Percentiles rank a stretch among this genome's conserved stretches.
These are phyloP conservation scores for Zanthoxylum bungeanum DNA, from an alignment of 345 rosid genomes.

Conservation along the genomic window DNA sequence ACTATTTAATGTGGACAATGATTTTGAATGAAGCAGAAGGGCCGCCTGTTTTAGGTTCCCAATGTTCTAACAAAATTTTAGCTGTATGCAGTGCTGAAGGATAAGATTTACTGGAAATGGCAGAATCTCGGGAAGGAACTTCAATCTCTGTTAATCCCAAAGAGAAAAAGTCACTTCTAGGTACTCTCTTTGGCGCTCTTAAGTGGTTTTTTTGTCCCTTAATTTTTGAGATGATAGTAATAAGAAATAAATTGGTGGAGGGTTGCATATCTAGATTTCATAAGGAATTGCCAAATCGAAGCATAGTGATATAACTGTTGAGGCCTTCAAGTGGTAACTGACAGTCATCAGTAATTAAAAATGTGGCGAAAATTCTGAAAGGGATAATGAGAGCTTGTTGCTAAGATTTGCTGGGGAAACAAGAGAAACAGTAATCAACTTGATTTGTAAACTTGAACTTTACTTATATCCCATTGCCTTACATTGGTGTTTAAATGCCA, in stretches of 20 bases:
- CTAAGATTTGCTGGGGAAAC: not conserved
- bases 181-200: constrained; percentile 24
- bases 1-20: not conserved
- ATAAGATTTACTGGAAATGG: constrained; percentile 34
- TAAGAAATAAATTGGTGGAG: not conserved
- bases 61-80: not conserved
- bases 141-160: constrained; percentile 26
- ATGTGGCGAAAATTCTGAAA: not conserved
- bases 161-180: constrained; percentile 42
- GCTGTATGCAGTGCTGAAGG: constrained; percentile 19
- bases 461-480: not conserved
- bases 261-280: not conserved
- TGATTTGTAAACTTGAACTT: not conserved
- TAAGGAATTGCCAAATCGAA: not conserved
- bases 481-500: not conserved
- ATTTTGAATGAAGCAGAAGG: not conserved
- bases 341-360: not conserved
- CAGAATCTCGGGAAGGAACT: constrained; percentile 36
- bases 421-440: not conserved
- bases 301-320: not conserved
- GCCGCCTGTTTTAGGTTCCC: not conserved
- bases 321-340: not conserved
- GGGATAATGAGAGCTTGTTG: not conserved
- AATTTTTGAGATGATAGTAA: not conserved
- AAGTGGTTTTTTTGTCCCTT: not conserved